A percentile compares a stretch with the other conserved stretches of the same genome.
Evolutionary conservation across 1,284 basidiomycete species (phyloP).

Genomic region (Earliella scabrosa): DNA sequence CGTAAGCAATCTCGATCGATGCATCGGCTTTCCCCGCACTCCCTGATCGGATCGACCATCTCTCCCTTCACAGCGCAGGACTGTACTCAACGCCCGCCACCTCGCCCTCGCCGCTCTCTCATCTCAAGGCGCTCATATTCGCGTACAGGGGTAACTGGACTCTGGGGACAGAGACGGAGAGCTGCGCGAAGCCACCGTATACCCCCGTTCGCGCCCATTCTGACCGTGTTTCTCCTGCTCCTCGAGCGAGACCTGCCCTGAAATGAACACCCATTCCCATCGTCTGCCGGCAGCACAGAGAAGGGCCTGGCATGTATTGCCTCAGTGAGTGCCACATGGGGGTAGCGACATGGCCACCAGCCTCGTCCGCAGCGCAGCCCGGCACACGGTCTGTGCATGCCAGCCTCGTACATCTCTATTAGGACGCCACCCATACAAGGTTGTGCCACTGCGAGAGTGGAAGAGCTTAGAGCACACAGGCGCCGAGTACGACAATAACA

Average conservation of each 20-base stretch:
- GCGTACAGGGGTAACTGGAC: background rate
- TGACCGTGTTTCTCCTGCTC: background rate
- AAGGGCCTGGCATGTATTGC: no score
- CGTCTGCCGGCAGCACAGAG: constrained; percentile 8
- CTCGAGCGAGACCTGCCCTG: background rate
- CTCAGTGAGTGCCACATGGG: background rate
- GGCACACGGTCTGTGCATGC: constrained; percentile 16
- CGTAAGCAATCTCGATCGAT: constrained; percentile 16
- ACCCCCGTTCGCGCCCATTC: background rate
- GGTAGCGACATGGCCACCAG: background rate
- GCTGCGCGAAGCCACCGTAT: background rate
- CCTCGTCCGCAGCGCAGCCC: background rate
- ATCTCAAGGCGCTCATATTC: background rate
- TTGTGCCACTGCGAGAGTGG: constrained; percentile 17
- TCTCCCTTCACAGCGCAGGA: constrained; percentile 15
- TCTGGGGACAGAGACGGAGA: background rate
- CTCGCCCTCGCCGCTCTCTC: background rate
- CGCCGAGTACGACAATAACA: constrained; percentile 15
- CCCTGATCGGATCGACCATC: constrained; percentile 20
- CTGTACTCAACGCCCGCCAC: constrained; percentile 7
- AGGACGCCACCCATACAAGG: constrained; percentile 10
- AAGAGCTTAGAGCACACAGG: constrained; percentile 4
- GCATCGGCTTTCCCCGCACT: constrained; percentile 21
- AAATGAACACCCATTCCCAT: background rate
- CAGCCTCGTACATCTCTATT: constrained; percentile 3